phyloP scores from a whole-genome alignment of 83 land plant genomes.

The Picea engelmannii region DNA sequence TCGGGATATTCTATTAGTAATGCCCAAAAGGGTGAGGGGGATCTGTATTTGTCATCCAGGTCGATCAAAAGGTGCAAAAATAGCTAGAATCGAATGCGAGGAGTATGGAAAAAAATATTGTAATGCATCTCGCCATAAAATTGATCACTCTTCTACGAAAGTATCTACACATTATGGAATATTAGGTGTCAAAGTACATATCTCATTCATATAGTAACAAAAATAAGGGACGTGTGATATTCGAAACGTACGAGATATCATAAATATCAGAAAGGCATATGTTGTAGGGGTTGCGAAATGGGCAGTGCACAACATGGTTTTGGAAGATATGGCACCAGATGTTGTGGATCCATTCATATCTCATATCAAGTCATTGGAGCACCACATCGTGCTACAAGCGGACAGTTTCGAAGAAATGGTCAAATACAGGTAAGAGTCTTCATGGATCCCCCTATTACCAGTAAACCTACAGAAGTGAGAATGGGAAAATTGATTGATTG shows the following conservation, averaged over 20 bases:
- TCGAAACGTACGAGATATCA: conserved; percentile 11
- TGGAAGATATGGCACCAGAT: conserved; percentile 22
- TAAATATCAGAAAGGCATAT: conserved; percentile 15
- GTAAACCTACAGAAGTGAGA: conserved; percentile 21
- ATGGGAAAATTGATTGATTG: neutral
- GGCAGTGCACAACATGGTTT: conserved; percentile 20
- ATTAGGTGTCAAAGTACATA: conserved; percentile 2
- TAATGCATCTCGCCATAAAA: too few relatives aligned
- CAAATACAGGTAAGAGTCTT: conserved; percentile 22
- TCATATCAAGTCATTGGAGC: conserved; percentile 26
- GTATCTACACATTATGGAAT: conserved; percentile 17
- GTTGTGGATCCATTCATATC: conserved; percentile 17
- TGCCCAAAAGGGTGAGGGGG: too few relatives aligned
- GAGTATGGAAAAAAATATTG: too few relatives aligned
- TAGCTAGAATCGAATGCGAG: too few relatives aligned
- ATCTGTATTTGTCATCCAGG: too few relatives aligned
- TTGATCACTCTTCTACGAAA: too few relatives aligned
- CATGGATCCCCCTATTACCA: conserved; percentile 18
- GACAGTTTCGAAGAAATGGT: conserved; percentile 20
- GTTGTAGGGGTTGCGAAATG: conserved; percentile 20
- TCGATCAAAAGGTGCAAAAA: too few relatives aligned
- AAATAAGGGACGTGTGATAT: conserved; percentile 8
- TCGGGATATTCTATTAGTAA: too few relatives aligned
- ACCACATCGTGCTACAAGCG: conserved; percentile 7
- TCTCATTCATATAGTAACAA: too few relatives aligned